Base-by-base conservation (phyloP, 352 stramenopile genomes). In the Peronospora tabacina region DNA sequence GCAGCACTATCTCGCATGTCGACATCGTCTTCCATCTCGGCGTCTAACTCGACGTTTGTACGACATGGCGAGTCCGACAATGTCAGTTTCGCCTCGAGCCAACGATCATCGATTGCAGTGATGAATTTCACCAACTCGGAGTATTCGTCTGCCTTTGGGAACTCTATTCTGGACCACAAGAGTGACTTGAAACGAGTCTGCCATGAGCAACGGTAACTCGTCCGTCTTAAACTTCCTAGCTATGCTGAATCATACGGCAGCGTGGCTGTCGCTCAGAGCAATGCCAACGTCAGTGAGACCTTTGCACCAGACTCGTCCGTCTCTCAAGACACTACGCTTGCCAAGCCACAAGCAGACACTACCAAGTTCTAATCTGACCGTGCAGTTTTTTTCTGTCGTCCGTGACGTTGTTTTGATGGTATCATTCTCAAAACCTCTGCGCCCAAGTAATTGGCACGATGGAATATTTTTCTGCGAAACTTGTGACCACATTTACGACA, bases 251-350 rank as follows among this genome's bases (percentile, higher is more conserved):
- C 70, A 28, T 67, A 72, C 28, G 68, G 74, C 40, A 72, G 62
- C 57, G 82, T 57, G n/a, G 68, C 71, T 17, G 70, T 71, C 24
- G 42, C 64, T 44, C 64, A 81, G 57, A 85, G 73, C 43, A 66
- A 72, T n/a, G 68, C 84, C 49, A 72, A 84, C 58, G 85, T 85
- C 52, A 87, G 76, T 44, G 73, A 85, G 54, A 72, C 78, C 55
- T 81, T 71, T 47, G 50, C 43, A 6, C 45, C 57, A 1, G 64
- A 70, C 15, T 77, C 62, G 26, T 66, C 49, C 43, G 55, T 63
- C 26, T 75, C 66, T n/a, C 53, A 79, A 34, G 52, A 63, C 45
- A 65, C 54, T 16, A 48, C 56, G 32, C 48, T 82, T n/a, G 50
- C 56, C 34, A 75, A 72, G 35, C 61, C 52, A 7, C 50, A 66